These are phyloP conservation scores for Flaveria sonorensis DNA, from an alignment of 129 eudicot genomes.

Conservation along the genomic window DNA sequence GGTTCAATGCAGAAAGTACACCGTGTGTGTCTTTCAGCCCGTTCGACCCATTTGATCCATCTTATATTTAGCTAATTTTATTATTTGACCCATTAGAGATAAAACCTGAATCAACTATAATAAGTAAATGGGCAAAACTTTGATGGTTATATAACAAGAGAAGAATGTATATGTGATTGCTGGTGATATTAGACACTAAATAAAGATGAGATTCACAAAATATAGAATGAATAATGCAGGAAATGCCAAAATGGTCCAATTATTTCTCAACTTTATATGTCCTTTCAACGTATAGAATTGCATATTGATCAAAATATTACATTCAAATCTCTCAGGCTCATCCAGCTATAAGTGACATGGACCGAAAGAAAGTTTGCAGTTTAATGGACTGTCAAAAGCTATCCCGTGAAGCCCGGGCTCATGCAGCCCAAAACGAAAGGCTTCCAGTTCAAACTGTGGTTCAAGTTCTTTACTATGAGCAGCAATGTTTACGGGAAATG, in stretches of 20 bases:
- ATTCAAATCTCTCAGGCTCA: conserved; percentile 62
- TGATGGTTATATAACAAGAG: no score
- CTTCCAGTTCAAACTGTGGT: conserved; percentile 92
- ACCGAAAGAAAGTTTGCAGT: conserved; percentile 86
- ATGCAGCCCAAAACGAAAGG: conserved; percentile 90
- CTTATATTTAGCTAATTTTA: no score
- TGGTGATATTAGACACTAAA: no score
- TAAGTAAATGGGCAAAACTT: no score
- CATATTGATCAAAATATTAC: not conserved
- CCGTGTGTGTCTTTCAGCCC: no score
- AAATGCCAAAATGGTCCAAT: not conserved
- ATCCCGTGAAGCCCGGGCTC: conserved; percentile 93
- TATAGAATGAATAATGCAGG: not conserved
- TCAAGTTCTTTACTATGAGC: conserved; percentile 96
- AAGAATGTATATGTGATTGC: no score
- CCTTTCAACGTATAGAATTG: not conserved
- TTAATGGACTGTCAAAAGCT: conserved; percentile 97
- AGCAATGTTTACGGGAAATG: conserved; percentile 71
- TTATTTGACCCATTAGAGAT: no score
- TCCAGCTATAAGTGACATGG: conserved; percentile 75
- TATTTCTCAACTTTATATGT: not conserved
- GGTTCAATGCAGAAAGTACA: no score
- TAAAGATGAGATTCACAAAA: not conserved
- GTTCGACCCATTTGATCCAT: no score
- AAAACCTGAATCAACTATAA: no score